Percentiles rank a stretch among this genome's conserved stretches.
Evolutionary conservation across 495 filamentous ascomycete genomes (phyloP).

Genomic region (Thermochaetoides thermophila): DNA sequence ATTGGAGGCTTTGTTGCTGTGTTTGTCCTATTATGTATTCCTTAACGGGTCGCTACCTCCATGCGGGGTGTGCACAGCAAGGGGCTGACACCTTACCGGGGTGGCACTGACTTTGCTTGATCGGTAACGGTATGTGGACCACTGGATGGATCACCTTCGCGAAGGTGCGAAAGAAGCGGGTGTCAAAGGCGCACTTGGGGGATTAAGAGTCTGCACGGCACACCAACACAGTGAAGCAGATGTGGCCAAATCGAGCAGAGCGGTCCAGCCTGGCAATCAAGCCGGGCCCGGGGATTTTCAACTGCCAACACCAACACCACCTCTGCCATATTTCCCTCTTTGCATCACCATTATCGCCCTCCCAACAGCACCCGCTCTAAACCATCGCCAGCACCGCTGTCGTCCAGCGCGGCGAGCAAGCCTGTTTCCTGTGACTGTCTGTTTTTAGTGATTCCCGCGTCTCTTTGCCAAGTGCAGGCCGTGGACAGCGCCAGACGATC

Average conservation of each 20-base stretch:
- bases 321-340: conserved; percentile 3
- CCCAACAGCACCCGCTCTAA: conserved; percentile 4
- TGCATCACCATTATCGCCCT: conserved; percentile 11
- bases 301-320: conserved; percentile 7
- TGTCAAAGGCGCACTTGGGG: too few species aligned
- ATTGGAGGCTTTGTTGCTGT: too few species aligned
- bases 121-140: conserved; percentile 15
- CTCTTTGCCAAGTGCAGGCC: conserved; percentile 7
- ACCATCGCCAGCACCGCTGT: conserved; percentile 18
- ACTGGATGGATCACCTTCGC: conserved; percentile 24
- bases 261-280: conserved; percentile 14
- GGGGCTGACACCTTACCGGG: conserved; percentile 16
- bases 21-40: conserved; percentile 1
- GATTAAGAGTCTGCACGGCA: conserved; percentile 20
- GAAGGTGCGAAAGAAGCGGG: conserved; percentile 21
- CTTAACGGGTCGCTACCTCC: background rate
- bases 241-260: conserved; percentile 22
- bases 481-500: background rate
- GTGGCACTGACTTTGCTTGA: conserved; percentile 17
- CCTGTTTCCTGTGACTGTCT: conserved; percentile 7
- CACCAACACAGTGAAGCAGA: conserved; percentile 20
- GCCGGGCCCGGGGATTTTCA: conserved; percentile 13
- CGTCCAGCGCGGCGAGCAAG: conserved; percentile 2
- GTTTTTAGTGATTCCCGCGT: conserved; percentile 8
- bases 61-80: conserved; percentile 11